These are phyloP conservation scores for Oxytropis ochrocephala DNA, from an alignment of 306 rosid genomes.

Conservation along the genomic window DNA sequence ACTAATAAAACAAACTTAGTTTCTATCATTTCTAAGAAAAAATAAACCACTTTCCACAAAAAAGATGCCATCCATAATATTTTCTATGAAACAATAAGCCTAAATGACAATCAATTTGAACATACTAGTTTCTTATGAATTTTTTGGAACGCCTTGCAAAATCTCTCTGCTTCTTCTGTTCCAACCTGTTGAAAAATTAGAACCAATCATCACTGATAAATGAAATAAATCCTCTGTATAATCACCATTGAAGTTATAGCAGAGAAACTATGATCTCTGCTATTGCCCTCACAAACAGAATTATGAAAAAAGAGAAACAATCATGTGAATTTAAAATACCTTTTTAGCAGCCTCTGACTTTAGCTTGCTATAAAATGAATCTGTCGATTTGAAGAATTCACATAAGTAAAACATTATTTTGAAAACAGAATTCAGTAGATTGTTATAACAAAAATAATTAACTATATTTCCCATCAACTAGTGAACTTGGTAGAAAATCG, in stretches of 20 bases:
- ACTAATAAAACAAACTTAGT: neutral
- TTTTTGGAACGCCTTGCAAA: constrained; percentile 65
- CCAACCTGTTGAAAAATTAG: constrained; percentile 50
- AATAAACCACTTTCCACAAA: neutral
- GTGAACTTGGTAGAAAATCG: neutral
- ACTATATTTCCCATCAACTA: neutral
- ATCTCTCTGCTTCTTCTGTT: constrained; percentile 56
- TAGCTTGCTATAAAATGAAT: constrained; percentile 79
- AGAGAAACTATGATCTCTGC: neutral
- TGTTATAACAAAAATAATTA: neutral
- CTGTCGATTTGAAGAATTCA: constrained; percentile 44
- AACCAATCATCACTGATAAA: too few species aligned
- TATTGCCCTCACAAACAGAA: neutral
- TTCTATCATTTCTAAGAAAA: neutral
- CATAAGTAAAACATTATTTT: constrained; percentile 6
- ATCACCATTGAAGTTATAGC: neutral
- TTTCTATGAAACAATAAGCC: neutral
- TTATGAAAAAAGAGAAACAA: neutral
- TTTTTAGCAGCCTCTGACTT: constrained; percentile 63
- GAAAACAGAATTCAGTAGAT: neutral
- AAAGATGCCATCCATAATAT: neutral
- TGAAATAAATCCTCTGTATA: neutral
- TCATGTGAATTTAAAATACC: constrained; percentile 36
- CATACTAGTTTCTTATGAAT: constrained; percentile 67
- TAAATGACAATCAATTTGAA: neutral